phyloP scores from a whole-genome alignment of 2,329 filamentous ascomycete species.

The Alternaria infectoria region DNA sequence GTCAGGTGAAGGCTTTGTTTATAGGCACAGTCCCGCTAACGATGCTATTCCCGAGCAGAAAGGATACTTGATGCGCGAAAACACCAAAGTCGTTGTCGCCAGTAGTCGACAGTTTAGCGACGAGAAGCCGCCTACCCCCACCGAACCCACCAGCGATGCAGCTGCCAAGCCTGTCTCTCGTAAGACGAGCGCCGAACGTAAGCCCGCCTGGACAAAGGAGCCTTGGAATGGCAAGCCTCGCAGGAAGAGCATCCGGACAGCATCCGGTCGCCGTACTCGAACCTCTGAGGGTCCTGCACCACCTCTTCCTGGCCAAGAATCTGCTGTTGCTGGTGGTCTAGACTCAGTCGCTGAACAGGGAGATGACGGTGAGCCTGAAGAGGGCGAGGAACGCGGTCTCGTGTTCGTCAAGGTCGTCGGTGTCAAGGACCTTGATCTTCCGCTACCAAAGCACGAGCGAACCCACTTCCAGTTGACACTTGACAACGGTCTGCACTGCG shows the following conservation, averaged over 20 bases:
- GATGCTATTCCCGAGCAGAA: slow-evolving; percentile 71
- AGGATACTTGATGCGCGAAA: slow-evolving; percentile 97
- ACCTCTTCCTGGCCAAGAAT: slow-evolving; percentile 86
- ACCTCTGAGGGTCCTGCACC: slow-evolving; percentile 69
- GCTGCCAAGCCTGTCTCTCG: slow-evolving; percentile 73
- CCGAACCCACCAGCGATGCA: slow-evolving; percentile 42
- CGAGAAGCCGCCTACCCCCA: slow-evolving; percentile 66
- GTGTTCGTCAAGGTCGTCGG: slow-evolving; percentile 99
- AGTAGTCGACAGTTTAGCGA: slow-evolving; percentile 67
- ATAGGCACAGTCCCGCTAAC: slow-evolving; percentile 53
- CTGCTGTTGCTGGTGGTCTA: slow-evolving; percentile 70
- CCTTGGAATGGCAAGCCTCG: slow-evolving; percentile 89
- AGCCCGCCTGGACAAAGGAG: slow-evolving; percentile 92
- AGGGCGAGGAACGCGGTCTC: slow-evolving; percentile 84
- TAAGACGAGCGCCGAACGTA: slow-evolving; percentile 70
- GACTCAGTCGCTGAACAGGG: slow-evolving; percentile 75
- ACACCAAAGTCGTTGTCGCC: slow-evolving; percentile 96
- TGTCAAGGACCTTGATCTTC: slow-evolving; percentile 92
- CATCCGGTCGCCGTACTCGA: slow-evolving; percentile 65
- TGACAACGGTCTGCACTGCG: slow-evolving; percentile 98
- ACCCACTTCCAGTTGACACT: slow-evolving; percentile 95
- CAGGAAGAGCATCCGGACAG: slow-evolving; percentile 67
- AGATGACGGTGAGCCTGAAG: slow-evolving; percentile 67
- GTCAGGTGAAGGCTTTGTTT: slow-evolving; percentile 37
- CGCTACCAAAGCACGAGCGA: slow-evolving; percentile 84